phyloP scores from a whole-genome alignment of 2,329 filamentous ascomycete genomes.

The Sclerotinia subarctica region DNA sequence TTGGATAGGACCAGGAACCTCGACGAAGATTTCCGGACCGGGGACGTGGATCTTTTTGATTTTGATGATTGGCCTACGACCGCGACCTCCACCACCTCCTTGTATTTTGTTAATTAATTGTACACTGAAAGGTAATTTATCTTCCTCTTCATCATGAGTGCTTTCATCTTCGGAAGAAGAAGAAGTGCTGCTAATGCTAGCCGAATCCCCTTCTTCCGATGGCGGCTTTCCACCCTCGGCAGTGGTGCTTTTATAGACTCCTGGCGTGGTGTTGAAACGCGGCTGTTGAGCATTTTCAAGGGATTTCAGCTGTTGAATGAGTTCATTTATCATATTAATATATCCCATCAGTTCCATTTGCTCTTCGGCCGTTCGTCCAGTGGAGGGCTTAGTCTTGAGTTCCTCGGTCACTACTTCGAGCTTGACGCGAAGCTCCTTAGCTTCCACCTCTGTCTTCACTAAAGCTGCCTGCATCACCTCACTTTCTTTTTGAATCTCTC shows the following conservation, averaged over 20 bases:
- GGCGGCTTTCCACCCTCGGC: neutral
- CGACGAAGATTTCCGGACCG: neutral
- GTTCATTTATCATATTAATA: neutral
- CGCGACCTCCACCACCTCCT: neutral
- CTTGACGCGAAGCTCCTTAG: neutral
- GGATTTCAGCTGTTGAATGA: neutral
- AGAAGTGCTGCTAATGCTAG: neutral
- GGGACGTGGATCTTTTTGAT: neutral
- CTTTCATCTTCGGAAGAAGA: neutral
- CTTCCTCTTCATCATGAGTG: neutral
- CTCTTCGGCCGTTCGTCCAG: neutral
- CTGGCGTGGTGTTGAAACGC: neutral
- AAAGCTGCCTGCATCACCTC: neutral
- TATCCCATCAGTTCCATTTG: neutral
- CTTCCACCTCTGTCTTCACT: neutral
- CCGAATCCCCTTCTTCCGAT: neutral
- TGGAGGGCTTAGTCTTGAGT: too few species aligned
- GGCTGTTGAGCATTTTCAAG: neutral
- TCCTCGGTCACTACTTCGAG: neutral
- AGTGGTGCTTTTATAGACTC: neutral
- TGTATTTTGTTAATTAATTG: neutral
- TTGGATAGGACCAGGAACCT: conserved; percentile 1
- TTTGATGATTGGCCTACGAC: neutral
- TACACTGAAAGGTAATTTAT: neutral
- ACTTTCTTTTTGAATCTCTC: neutral